Evolutionary conservation across 2,329 filamentous ascomycete species (phyloP), one percentile per base, ranked within the genome.

Genomic region (Pyricularia sp.): DNA sequence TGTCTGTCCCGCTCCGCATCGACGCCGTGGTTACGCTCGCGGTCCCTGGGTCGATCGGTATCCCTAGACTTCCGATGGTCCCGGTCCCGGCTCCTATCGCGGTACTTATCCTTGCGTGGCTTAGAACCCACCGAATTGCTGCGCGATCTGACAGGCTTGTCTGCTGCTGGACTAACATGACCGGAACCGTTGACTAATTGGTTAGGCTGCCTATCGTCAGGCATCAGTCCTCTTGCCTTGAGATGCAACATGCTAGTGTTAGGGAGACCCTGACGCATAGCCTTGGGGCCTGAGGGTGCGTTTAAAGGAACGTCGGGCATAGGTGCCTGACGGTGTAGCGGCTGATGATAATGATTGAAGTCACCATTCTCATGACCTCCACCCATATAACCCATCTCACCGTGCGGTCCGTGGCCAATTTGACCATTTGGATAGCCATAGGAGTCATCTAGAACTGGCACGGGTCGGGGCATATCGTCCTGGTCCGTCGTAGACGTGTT

Each of bases 281-380:
- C 95, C 79, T 95, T 94, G 65, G 95, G 95, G 11, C 94, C 95
- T 68, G 91, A 97, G 31, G 95, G 95, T 31, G 95, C 95, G 80
- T 85, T 92, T 80, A 88, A 78, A 64, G 88, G 88, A 67, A 84
- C 80, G 71, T 81, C 80, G 26, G 78, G 78, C 28, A 59, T 33
- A 9, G 65, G 65, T 31, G 26, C 66, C 25, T 58, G 66, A 11
- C 66, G 66, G 20, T 58, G 65, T 50, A 50, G 42, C 25, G 55
- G 55, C 26, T 67, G 65, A 20, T 65, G 30, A 20, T 65, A 65
- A n/a, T 65, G 64, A 28, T 26, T 50, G 64, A 65, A 65, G 20
- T 31, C 64, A 12, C 30, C 64, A 26, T 63, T 63, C 12, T 63
- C 59, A 25, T 63, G 59, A 28, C 12, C 59, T 63, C 59, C 59